These are phyloP conservation scores for Biscogniauxia sp. DNA, from an alignment of 2,329 filamentous ascomycete species.

Conservation along the genomic window DNA sequence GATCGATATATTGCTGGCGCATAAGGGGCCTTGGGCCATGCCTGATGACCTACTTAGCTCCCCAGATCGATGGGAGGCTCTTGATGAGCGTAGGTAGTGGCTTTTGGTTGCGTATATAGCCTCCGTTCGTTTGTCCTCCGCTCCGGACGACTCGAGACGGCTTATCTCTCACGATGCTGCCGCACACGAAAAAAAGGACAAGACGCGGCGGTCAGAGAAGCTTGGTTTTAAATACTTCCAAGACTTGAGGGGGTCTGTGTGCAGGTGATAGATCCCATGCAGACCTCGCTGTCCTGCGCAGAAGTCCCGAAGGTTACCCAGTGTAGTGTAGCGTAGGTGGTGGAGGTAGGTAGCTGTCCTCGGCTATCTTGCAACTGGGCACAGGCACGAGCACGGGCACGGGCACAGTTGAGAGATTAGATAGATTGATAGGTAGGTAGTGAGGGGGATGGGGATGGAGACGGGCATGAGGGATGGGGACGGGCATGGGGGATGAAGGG, in stretches of 20 bases:
- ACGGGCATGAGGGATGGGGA: too few species aligned
- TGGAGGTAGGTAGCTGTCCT: neutral
- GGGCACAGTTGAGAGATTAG: too few species aligned
- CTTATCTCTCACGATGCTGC: neutral
- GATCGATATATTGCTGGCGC: neutral
- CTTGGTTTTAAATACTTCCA: neutral
- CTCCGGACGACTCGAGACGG: neutral
- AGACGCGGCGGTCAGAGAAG: neutral
- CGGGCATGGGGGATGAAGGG: too few species aligned
- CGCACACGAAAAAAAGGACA: neutral
- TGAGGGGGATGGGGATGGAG: too few species aligned
- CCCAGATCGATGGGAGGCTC: too few species aligned
- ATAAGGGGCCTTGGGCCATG: neutral
- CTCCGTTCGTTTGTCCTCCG: neutral
- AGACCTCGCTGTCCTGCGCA: neutral
- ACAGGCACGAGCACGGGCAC: too few species aligned
- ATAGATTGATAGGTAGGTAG: too few species aligned
- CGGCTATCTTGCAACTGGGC: neutral
- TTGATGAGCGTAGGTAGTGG: neutral
- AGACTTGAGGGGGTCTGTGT: neutral
- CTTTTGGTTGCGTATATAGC: neutral
- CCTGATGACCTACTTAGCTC: too few species aligned
- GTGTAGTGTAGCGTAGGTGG: neutral
- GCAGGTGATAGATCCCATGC: neutral
- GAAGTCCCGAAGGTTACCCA: too few species aligned